Evolutionary conservation across 257 asterid species (phyloP).

Genomic region (Jasminum sambac): DNA sequence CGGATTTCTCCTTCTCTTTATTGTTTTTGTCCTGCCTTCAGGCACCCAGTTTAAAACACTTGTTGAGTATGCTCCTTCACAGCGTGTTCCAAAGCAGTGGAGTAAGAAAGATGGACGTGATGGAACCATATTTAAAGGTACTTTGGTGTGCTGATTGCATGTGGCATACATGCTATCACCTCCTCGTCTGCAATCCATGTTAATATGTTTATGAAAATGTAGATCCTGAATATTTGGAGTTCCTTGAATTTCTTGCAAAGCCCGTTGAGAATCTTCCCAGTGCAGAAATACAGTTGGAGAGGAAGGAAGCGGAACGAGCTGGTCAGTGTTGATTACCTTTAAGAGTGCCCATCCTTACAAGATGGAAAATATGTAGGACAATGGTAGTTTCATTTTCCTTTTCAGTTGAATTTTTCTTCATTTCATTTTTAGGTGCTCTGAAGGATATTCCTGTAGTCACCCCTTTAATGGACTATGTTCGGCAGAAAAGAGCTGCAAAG

Average conservation of each 20-base stretch:
- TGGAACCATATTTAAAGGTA: constrained; percentile 90
- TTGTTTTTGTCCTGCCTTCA: constrained; percentile 28
- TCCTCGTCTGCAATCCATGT: constrained; percentile 28
- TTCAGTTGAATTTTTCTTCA: constrained; percentile 27
- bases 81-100: constrained; percentile 86
- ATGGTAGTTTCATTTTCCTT: constrained; percentile 7
- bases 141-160: constrained; percentile 28
- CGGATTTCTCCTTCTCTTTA: constrained; percentile 13
- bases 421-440: constrained; percentile 60
- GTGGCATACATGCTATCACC: constrained; percentile 25
- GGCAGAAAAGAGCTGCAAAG: constrained; percentile 95
- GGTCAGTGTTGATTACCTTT: constrained; percentile 50
- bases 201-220: constrained; percentile 47
- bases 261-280: constrained; percentile 98
- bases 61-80: constrained; percentile 98
- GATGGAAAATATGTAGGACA: constrained; percentile 3
- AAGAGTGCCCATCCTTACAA: constrained; percentile 7
- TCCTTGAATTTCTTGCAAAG: constrained; percentile 87
- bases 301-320: constrained; percentile 97
- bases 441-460: constrained; percentile 84
- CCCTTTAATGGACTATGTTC: constrained; percentile 91
- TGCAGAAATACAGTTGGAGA: constrained; percentile 98
- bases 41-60: constrained; percentile 86
- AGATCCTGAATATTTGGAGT: constrained; percentile 99
- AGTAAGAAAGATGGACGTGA: constrained; percentile 96